Percentiles rank a stretch among this genome's conserved stretches.
Conservation (phyloP, 768 basidiomycete genomes). For the Boletus patriciae region DNA sequence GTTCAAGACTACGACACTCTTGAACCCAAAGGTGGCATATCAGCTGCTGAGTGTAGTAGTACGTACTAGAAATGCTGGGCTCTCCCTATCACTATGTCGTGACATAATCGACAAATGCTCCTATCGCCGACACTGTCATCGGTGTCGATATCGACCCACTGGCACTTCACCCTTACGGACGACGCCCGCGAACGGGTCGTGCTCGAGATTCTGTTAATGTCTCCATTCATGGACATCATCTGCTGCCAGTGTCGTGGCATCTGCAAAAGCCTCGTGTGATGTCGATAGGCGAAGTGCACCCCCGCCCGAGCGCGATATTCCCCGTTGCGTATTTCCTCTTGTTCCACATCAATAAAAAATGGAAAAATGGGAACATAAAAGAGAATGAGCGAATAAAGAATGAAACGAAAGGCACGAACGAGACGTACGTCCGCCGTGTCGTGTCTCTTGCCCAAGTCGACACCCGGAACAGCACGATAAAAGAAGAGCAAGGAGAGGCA, state of each 20-base stretch:
- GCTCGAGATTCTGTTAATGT: background rate
- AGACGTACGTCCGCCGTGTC: conserved; percentile 17
- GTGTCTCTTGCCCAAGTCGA: conserved; percentile 54
- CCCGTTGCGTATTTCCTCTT: conserved; percentile 23
- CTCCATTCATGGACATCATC: conserved; percentile 1
- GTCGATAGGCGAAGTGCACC: background rate
- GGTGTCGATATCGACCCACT: background rate
- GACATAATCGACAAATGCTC: conserved; percentile 22
- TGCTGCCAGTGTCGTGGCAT: background rate
- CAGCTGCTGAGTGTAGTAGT: too few species aligned
- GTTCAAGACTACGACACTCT: conserved; percentile 49
- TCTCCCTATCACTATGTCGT: too few species aligned
- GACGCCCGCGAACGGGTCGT: conserved; percentile 8
- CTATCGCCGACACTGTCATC: conserved; percentile 1
- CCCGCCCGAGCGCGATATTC: conserved; percentile 7
- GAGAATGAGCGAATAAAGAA: background rate
- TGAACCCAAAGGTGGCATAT: conserved; percentile 61
- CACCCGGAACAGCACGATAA: conserved; percentile 36
- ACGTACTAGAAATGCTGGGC: too few species aligned
- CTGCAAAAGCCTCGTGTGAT: background rate
- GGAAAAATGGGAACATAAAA: background rate
- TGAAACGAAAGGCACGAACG: background rate
- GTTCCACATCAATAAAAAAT: conserved; percentile 16
- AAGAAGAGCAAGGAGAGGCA: background rate
- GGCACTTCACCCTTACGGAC: background rate